phyloP scores from a whole-genome alignment of 805 yeast species.

The Candida koratica region DNA sequence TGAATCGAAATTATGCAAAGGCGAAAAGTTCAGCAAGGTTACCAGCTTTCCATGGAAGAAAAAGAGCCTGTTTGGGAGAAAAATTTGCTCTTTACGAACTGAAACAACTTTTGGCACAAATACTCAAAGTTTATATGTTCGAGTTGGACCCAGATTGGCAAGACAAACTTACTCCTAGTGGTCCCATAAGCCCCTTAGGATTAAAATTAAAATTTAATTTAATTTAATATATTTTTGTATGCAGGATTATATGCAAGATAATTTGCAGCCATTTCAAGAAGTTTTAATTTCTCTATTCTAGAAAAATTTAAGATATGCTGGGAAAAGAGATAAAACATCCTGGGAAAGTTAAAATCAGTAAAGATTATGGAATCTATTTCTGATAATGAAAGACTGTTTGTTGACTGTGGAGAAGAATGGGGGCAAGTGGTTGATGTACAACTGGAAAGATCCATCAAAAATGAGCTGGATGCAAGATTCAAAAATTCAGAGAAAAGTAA shows the following conservation, averaged over 20 bases:
- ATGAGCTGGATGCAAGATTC: too few species aligned
- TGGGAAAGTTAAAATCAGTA: too few species aligned
- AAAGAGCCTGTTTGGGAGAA: slow-evolving; percentile 59
- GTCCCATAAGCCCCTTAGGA: slow-evolving; percentile 50
- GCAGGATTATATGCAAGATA: slow-evolving; percentile 2
- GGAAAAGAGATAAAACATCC: too few species aligned
- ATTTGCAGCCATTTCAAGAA: slow-evolving; percentile 3
- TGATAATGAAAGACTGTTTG: too few species aligned
- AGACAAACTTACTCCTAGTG: slow-evolving; percentile 52
- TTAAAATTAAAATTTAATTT: slow-evolving; percentile 18
- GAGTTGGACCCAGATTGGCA: slow-evolving; percentile 41
- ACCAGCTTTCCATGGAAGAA: slow-evolving; percentile 58
- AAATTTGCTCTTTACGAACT: slow-evolving; percentile 49
- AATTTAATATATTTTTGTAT: too few species aligned
- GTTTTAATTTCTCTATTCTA: slow-evolving; percentile 3
- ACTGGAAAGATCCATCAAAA: too few species aligned
- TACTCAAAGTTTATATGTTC: slow-evolving; percentile 36
- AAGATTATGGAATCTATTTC: too few species aligned
- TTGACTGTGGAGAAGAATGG: too few species aligned
- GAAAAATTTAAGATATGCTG: too few species aligned
- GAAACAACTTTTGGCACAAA: slow-evolving; percentile 33
- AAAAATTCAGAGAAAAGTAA: too few species aligned
- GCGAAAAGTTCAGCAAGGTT: slow-evolving; percentile 45
- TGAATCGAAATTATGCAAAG: slow-evolving; percentile 35
- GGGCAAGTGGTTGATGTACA: too few species aligned